phyloP scores from a whole-genome alignment of 1,284 basidiomycete species.

The Puccinia brachypodii region DNA sequence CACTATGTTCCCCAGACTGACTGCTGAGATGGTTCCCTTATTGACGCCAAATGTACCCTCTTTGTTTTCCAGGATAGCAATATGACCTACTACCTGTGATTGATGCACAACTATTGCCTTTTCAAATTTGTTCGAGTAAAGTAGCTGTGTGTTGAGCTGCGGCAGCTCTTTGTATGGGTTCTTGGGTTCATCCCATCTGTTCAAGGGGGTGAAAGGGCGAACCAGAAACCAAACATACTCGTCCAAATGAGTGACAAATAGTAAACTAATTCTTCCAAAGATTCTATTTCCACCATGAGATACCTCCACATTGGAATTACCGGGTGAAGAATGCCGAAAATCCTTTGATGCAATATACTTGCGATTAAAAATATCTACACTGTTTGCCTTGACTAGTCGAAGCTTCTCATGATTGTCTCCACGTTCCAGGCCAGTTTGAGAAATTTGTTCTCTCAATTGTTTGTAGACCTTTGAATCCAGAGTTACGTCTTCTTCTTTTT shows the following conservation, averaged over 20 bases:
- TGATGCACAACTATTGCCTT: not conserved
- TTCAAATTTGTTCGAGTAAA: not conserved
- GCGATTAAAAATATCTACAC: too few species aligned
- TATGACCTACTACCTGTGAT: not conserved
- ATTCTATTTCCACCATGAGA: too few species aligned
- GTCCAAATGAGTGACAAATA: not conserved
- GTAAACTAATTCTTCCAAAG: not conserved
- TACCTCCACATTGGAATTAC: too few species aligned
- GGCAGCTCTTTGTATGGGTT: not conserved
- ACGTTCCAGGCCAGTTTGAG: too few species aligned
- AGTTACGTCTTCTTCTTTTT: too few species aligned
- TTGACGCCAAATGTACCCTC: not conserved
- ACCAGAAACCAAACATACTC: not conserved
- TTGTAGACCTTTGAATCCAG: too few species aligned
- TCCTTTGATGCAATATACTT: too few species aligned
- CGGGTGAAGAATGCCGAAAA: too few species aligned
- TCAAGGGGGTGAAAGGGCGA: not conserved
- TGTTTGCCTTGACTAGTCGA: too few species aligned
- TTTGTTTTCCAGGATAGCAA: not conserved
- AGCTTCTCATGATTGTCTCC: too few species aligned
- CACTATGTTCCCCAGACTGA: not conserved
- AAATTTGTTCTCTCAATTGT: too few species aligned
- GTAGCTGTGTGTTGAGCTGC: not conserved
- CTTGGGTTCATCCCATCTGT: not conserved
- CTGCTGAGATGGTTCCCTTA: not conserved